Conservation (phyloP, 2,329 filamentous ascomycete species). For the Leptographium galeiforme region DNA sequence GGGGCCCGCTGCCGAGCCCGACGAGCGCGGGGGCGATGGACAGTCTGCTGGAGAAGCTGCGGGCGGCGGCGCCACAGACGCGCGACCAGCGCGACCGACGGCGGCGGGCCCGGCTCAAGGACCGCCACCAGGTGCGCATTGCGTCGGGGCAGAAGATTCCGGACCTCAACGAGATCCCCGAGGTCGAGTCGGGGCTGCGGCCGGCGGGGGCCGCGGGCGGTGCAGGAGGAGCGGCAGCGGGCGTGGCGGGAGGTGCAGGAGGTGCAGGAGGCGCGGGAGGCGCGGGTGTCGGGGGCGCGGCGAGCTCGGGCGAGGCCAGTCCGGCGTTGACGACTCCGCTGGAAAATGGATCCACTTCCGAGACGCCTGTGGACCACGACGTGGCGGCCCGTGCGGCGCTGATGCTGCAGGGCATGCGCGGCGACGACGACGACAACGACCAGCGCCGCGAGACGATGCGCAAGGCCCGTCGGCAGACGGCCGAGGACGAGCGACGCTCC, state of each 20-base stretch:
- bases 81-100: constrained; percentile 81
- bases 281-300: too few species aligned
- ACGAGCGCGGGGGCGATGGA: constrained; percentile 87
- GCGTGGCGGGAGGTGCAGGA: constrained; percentile 19
- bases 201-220: background rate
- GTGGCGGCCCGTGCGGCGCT: constrained; percentile 75
- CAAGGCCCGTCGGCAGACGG: constrained; percentile 51
- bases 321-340: too few species aligned
- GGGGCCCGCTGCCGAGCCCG: constrained; percentile 43
- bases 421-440: constrained; percentile 40
- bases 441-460: constrained; percentile 49
- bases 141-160: constrained; percentile 84
- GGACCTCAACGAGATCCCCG: constrained; percentile 51
- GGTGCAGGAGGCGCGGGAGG: too few species aligned
- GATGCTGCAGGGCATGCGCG: constrained; percentile 68
- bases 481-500: constrained; percentile 62
- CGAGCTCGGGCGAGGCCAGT: too few species aligned
- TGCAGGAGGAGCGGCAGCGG: constrained; percentile 32
- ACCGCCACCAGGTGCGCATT: constrained; percentile 77
- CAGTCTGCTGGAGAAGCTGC: constrained; percentile 82
- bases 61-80: constrained; percentile 80
- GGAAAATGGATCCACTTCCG: constrained; percentile 37
- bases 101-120: constrained; percentile 76
- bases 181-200: constrained; percentile 30
- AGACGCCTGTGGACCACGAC: constrained; percentile 71